These are phyloP conservation scores for Spathaspora boniae DNA, from an alignment of 805 yeast species.

Conservation along the genomic window DNA sequence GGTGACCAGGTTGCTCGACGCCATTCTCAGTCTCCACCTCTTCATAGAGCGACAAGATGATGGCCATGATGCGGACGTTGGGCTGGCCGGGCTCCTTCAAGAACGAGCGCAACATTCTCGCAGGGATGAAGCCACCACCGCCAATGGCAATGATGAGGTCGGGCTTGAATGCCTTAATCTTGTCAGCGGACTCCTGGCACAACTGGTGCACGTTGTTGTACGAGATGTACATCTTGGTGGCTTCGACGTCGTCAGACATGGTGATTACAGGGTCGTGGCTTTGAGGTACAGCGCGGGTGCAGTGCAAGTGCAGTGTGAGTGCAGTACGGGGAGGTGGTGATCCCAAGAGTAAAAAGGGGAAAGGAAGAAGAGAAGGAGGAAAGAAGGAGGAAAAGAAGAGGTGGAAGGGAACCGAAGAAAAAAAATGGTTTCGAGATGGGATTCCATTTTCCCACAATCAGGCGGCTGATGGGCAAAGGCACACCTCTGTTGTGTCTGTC, in stretches of 20 bases:
- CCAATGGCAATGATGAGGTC: slow-evolving; percentile 94
- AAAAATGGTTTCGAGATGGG: too few species aligned
- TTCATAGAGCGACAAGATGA: slow-evolving; percentile 88
- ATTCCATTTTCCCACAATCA: too few species aligned
- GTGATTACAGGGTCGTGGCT: too few species aligned
- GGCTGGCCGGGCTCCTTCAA: slow-evolving; percentile 84
- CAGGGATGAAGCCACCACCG: slow-evolving; percentile 98
- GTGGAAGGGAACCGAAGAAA: too few species aligned
- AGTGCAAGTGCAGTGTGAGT: too few species aligned
- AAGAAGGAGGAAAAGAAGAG: too few species aligned
- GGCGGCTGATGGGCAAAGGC: too few species aligned
- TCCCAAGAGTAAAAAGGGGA: too few species aligned
- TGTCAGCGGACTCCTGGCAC: slow-evolving; percentile 60
- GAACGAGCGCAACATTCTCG: slow-evolving; percentile 91
- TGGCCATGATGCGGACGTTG: slow-evolving; percentile 91
- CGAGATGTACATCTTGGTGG: slow-evolving; percentile 62
- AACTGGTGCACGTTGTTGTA: slow-evolving; percentile 79
- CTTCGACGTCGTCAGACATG: slow-evolving; percentile 22
- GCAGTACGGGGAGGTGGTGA: too few species aligned
- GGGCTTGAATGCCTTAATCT: slow-evolving; percentile 70
- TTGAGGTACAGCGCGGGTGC: too few species aligned
- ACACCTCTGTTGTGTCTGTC: too few species aligned
- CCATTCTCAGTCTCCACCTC: slow-evolving; percentile 62
- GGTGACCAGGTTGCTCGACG: slow-evolving; percentile 53
- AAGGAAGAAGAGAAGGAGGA: too few species aligned